phyloP scores from a whole-genome alignment of 176 grass and related monocot species.

The Stipa capillata region DNA sequence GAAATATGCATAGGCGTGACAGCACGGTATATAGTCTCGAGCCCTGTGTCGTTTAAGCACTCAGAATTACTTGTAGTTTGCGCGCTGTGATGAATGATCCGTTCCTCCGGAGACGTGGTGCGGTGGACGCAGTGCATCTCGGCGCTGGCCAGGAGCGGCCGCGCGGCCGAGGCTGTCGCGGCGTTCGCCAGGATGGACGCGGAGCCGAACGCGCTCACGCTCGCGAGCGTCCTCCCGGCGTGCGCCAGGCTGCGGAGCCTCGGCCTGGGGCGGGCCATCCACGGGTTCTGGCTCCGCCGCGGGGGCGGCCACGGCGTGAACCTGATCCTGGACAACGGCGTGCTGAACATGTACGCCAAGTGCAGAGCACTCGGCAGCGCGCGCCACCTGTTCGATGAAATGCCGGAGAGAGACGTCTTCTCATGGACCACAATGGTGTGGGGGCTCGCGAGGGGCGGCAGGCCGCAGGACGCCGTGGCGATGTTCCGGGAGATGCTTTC shows the following conservation, averaged over 20 bases:
- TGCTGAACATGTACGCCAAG: slow-evolving; percentile 39
- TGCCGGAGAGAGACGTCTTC: slow-evolving; percentile 32
- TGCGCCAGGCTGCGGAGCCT: slow-evolving; percentile 34
- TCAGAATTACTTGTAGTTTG: too few species aligned
- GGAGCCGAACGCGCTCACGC: slow-evolving; percentile 36
- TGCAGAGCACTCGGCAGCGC: slow-evolving; percentile 22
- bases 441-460: slow-evolving; percentile 21
- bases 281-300: slow-evolving; percentile 36
- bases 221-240: slow-evolving; percentile 46
- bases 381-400: slow-evolving; percentile 44
- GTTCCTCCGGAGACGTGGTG: slow-evolving; percentile 27
- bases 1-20: background rate
- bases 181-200: slow-evolving; percentile 39
- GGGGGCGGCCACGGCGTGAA: slow-evolving; percentile 20
- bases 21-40: background rate
- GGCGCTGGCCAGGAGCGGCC: slow-evolving; percentile 34
- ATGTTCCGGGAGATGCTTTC: slow-evolving; percentile 24
- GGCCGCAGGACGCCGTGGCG: slow-evolving; percentile 24
- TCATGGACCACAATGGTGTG: slow-evolving; percentile 48
- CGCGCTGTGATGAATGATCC: background rate
- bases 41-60: background rate
- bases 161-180: slow-evolving; percentile 32
- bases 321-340: slow-evolving; percentile 39
- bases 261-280: slow-evolving; percentile 6
- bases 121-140: slow-evolving; percentile 47